Evolutionary conservation across 495 filamentous ascomycete species (phyloP).

Genomic region (Daldinia caldariorum): DNA sequence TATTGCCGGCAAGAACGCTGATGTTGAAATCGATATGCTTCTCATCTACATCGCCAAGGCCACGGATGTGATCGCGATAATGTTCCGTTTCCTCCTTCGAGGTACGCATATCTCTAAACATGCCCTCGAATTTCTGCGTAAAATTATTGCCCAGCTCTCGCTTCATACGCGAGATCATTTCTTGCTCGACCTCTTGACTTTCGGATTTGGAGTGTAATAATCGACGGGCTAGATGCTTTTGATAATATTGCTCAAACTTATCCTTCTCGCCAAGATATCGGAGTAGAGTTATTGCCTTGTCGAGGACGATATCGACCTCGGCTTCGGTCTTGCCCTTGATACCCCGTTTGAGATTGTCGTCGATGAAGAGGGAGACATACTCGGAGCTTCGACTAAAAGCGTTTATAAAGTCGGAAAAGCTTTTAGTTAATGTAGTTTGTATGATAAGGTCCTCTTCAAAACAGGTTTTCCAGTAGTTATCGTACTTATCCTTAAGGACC

Average conservation of each 20-base stretch:
- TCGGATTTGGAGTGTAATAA: constrained; percentile 86
- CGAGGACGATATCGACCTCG: constrained; percentile 86
- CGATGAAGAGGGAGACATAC: constrained; percentile 95
- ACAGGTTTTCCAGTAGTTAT: constrained; percentile 73
- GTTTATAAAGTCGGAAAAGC: constrained; percentile 93
- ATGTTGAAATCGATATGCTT: constrained; percentile 81
- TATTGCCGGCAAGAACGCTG: constrained; percentile 88
- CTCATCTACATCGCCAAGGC: constrained; percentile 69
- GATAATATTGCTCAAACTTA: constrained; percentile 97
- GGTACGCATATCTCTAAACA: constrained; percentile 97
- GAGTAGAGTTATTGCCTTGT: constrained; percentile 88
- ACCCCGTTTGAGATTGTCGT: constrained; percentile 94
- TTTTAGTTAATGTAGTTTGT: constrained; percentile 81
- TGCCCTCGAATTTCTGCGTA: constrained; percentile 89
- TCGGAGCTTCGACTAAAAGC: constrained; percentile 82
- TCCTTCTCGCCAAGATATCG: constrained; percentile 92
- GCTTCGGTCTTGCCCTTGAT: constrained; percentile 90
- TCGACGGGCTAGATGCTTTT: constrained; percentile 91
- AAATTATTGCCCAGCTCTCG: constrained; percentile 94
- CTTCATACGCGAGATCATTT: constrained; percentile 97
- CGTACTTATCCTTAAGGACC: constrained; percentile 87
- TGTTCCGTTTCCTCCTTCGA: constrained; percentile 83
- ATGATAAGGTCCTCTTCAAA: constrained; percentile 80
- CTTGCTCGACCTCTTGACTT: constrained; percentile 89
- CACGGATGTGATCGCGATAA: constrained; percentile 75